These are phyloP conservation scores for Dichotomopilus funicola DNA, from an alignment of 2,329 filamentous ascomycete genomes.

Conservation along the genomic window DNA sequence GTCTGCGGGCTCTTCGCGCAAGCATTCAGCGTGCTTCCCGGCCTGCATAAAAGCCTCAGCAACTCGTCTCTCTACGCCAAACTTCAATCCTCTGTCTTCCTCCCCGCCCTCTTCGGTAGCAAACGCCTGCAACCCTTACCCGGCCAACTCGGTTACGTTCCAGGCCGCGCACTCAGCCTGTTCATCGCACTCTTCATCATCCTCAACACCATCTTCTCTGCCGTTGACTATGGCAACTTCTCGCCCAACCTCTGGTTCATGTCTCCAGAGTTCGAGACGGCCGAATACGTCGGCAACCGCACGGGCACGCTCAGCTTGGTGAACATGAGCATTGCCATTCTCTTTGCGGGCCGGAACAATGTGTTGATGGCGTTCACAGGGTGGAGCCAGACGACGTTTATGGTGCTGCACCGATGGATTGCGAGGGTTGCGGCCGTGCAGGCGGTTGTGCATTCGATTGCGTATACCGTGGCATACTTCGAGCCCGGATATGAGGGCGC, in stretches of 20 bases:
- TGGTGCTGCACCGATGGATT: constrained; percentile 2
- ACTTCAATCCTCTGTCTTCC: background rate
- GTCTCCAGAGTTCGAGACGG: background rate
- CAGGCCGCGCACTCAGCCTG: background rate
- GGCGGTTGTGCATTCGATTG: background rate
- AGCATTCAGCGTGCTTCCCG: no score
- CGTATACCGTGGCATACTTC: background rate
- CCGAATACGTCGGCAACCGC: constrained; percentile 3
- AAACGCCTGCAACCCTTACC: background rate
- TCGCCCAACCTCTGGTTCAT: background rate
- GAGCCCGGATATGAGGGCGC: background rate
- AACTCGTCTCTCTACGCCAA: background rate
- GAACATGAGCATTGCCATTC: constrained; percentile 2
- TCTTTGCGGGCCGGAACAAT: constrained; percentile 7
- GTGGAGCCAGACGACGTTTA: constrained; percentile 5
- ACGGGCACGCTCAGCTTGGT: constrained; percentile 1
- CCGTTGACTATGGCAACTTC: background rate
- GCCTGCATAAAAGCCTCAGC: no score
- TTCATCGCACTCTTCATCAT: background rate
- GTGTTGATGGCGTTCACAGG: background rate
- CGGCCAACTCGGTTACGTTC: background rate
- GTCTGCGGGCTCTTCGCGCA: no score
- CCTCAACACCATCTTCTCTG: constrained; percentile 1
- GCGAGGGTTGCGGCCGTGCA: background rate
- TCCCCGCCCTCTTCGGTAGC: background rate